Evolutionary conservation across 2,329 filamentous ascomycete species (phyloP), one percentile per base, ranked within the genome.

Genomic region (Ophiostoma sp.): DNA sequence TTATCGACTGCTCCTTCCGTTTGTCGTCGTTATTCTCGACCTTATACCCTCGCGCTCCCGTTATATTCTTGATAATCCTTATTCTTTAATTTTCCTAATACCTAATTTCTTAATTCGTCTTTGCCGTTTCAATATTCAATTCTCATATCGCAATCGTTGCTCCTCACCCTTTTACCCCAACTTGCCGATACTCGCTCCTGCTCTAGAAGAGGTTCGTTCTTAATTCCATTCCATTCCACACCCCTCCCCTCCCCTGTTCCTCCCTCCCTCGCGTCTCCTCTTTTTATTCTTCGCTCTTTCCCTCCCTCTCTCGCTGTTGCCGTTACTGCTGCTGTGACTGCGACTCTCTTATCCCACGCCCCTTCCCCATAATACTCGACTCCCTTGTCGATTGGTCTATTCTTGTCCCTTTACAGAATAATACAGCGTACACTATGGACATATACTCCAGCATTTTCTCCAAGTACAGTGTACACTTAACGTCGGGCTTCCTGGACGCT

Each of bases 211-310:
- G 57, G 57, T 62, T 31, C 57, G 57, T 62, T 27, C 44, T 57
- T 31, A 31, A 31, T 31, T 31, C 60, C 20, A 39, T 36, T 33
- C 33, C 7, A 65, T 36, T n/a, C 33, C 20, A 65, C 35, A 41
- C 62, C 5, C 35, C 62, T 6, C 62, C 60, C 60, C 60, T 64
- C 54, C 57, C 57, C 57, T 62, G 57, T 57, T 27, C 52, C 57
- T 65, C 33, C 35, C 33, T 39, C 33, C 35, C 35, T 65, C 62
- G 35, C 62, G n/a, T 65, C 62, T 65, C 35, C 62, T 41, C 62
- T 39, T 65, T 65, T 39, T n/a, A 8, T 57, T 52, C 48, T 52
- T 39, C 52, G n/a, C 27, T 52, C 48, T 52, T 52, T 57, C 62
- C 62, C 62, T 65, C 62, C 20, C 62, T 65, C 62, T 65, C 31